phyloP scores from a whole-genome alignment of 2,329 filamentous ascomycete species.

The Microcyclospora pomicola region DNA sequence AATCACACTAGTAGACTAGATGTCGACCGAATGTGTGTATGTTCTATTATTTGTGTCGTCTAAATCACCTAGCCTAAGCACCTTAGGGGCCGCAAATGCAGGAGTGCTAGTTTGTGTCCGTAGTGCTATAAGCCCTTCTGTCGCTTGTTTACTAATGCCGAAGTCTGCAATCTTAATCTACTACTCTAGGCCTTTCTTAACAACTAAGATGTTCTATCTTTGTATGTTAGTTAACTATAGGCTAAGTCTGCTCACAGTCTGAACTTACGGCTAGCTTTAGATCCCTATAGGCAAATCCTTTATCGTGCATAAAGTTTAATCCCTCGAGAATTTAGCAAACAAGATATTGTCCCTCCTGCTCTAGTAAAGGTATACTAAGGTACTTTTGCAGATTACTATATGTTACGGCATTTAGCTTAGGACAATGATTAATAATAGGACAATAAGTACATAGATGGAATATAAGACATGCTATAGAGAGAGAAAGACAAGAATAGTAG shows the following conservation, averaged over 20 bases:
- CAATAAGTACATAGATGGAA: too few relatives aligned
- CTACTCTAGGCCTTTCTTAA: slow-evolving; percentile 18
- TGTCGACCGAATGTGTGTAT: slow-evolving; percentile 55
- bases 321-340: slow-evolving; percentile 23
- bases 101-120: neutral
- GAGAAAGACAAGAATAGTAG: too few relatives aligned
- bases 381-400: slow-evolving; percentile 21
- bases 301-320: slow-evolving; percentile 23
- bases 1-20: slow-evolving; percentile 98
- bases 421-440: too few relatives aligned
- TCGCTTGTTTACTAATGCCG: slow-evolving; percentile 20
- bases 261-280: slow-evolving; percentile 24
- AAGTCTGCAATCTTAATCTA: slow-evolving; percentile 30
- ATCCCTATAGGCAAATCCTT: slow-evolving; percentile 25
- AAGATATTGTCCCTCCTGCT: slow-evolving; percentile 18
- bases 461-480: too few relatives aligned
- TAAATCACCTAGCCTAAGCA: neutral
- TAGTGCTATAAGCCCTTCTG: neutral
- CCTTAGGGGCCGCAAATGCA: neutral
- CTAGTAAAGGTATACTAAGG: slow-evolving; percentile 11
- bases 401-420: too few relatives aligned
- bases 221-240: slow-evolving; percentile 12
- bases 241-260: too few relatives aligned
- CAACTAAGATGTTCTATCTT: slow-evolving; percentile 24
- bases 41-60: neutral